Evolutionary conservation across 2,329 filamentous ascomycete species (phyloP), one percentile per base, ranked within the genome.

Genomic region (Trichoderma brevicompactum): DNA sequence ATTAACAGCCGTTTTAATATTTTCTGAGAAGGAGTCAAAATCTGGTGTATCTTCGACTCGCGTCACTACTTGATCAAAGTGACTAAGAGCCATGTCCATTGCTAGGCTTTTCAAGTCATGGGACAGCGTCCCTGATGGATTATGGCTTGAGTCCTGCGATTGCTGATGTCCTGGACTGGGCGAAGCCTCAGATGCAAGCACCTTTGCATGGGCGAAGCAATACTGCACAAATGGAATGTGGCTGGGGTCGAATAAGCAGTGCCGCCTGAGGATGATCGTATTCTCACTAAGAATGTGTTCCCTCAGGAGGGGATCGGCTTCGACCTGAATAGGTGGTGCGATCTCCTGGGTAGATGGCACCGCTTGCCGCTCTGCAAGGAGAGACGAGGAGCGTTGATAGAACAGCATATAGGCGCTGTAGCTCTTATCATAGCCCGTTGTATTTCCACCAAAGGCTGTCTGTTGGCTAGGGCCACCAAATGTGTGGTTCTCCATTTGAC

Each of bases 341-440:
- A 75, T 71, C 12, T 67, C 69, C 59, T 79, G 74, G 12, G 53
- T 53, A 17, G 41, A 28, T 13, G 46, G 40, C 70, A 87, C 78
- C 2, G 76, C 71, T 34, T 82, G 77, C 70, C 86, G 82, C 66
- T 86, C 83, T 15, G 77, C 76, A 17, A 82, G 80, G 64, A 94
- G 82, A 5, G 87, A 86, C 0, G 89, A 89, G 3, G 88, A 86
- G 55, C 95, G 88, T 75, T 97, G 91, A 75, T 99, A 99, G 76
- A 99, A 98, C 8, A 99, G 84, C 92, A 99, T 98, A 76, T 99
- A 99, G 12, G 94, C 95, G 75, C 92, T 98, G 81, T 89, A 89
- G 5, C 86, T 85, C 76, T 94, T 94, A 71, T 89, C 86, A 69
- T 84, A 87, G 0, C 80, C 70, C 17, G 81, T 74, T 66, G 79